Base-by-base conservation (phyloP, 805 yeast genomes). In the Metschnikowia aberdeeniae region DNA sequence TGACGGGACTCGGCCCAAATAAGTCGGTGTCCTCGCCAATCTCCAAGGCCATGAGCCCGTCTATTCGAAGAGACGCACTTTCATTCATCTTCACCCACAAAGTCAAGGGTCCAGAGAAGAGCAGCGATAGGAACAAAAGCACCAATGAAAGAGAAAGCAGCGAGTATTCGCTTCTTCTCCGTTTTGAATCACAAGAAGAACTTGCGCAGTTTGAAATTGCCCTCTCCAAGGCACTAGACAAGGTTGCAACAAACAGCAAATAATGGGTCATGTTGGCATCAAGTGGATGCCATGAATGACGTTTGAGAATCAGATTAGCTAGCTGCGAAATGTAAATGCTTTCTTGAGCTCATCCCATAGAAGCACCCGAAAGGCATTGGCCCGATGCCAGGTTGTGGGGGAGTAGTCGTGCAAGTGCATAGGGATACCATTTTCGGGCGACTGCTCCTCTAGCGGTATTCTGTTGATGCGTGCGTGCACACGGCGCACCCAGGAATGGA, bases 61-160 rank as follows among this genome's bases (percentile, higher is more conserved):
- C 76, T n/a, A 82, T 86, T 59, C 80, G 82, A 57, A 73, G 70
- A 49, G 80, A 75, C 10, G 60, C 75, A 28, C 52, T 62, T 11
- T 73, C 86, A 1, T 84, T 89, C 53, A 75, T 84, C 11, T 89
- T 87, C 73, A 84, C 86, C 59, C 73, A 77, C 50, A 66, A 35
- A 37, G 36, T 44, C 32, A 10, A 37, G 34, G 34, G 42, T 34
- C 48, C 45, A 14, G 29, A 39, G 14, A 53, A 46, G 4, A 72
- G 61, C 5, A 60, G 62, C 2, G 55, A 60, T 5, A 22, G 8
- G 26, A 22, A 22, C 6, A 7, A 3, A 7, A 22, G 26, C 26
- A 22, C 4, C 26, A 22, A 22, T 3, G 26, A 22, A 22, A 6
- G 6, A 22, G 26, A 22, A 22, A 22, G 26, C 5, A 60, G 62